Evolutionary conservation across 108 stramenopile species (phyloP).

Genomic region (Conticribra guillardii): DNA sequence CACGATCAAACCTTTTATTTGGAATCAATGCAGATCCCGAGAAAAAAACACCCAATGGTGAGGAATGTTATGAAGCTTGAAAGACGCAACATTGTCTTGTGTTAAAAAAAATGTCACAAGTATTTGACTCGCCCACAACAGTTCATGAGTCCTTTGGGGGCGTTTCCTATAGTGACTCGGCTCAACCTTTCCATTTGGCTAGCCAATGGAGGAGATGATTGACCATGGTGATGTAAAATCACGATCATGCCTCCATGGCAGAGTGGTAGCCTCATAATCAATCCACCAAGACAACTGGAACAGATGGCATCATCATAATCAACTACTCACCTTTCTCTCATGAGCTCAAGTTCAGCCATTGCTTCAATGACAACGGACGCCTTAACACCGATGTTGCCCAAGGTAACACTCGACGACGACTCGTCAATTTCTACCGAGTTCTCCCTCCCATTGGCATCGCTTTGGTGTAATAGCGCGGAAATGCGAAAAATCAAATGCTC

Average conservation of each 20-base stretch:
- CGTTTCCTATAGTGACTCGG: conserved; percentile 50
- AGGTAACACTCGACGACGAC: conserved; percentile 13
- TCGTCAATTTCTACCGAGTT: background rate
- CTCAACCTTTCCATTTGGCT: conserved; percentile 35
- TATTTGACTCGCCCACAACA: conserved; percentile 45
- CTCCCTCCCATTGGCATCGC: background rate
- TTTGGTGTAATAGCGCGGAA: conserved; percentile 22
- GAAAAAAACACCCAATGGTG: too few relatives aligned
- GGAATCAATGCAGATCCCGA: too few relatives aligned
- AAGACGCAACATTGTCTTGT: too few relatives aligned
- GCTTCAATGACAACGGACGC: conserved; percentile 54
- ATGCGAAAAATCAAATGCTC: conserved; percentile 24
- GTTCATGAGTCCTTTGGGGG: conserved; percentile 39
- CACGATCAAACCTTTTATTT: conserved; percentile 63
- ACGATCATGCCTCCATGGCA: conserved; percentile 52
- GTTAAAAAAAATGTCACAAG: conserved; percentile 29
- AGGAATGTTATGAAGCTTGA: too few relatives aligned
- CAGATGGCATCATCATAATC: too few relatives aligned
- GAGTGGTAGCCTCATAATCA: conserved; percentile 19
- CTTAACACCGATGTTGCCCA: conserved; percentile 19
- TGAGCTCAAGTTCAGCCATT: conserved; percentile 70
- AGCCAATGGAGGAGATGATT: conserved; percentile 41
- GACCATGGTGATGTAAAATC: conserved; percentile 19
- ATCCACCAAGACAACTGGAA: background rate
- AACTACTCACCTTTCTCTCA: too few relatives aligned